Conservation (phyloP, 345 rosid species). For the Eucalyptus cladocalyx region DNA sequence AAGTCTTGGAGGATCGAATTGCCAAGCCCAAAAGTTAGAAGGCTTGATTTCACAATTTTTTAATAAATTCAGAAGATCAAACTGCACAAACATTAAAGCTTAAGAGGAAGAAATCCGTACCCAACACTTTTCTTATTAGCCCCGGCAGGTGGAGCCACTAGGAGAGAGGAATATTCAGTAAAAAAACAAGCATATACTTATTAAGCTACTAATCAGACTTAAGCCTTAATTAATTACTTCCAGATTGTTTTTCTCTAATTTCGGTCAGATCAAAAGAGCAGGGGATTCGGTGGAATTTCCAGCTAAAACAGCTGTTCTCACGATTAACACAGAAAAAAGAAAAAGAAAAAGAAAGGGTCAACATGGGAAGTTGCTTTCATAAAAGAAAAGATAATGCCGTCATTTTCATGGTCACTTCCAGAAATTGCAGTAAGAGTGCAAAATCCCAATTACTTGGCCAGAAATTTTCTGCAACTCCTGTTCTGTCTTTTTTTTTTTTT, state of each 20-base stretch:
- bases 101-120: neutral
- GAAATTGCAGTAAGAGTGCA: neutral
- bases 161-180: neutral
- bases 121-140: neutral
- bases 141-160: neutral
- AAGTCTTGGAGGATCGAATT: no score
- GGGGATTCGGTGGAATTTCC: neutral
- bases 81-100: neutral
- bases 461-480: neutral
- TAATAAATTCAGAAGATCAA: no score
- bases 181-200: neutral
- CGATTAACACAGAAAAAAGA: neutral
- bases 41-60: no score
- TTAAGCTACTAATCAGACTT: neutral
- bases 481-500: neutral
- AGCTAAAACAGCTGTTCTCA: neutral
- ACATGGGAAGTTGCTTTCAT: neutral
- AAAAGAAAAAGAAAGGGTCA: no score
- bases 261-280: neutral
- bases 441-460: neutral
- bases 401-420: neutral
- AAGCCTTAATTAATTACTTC: neutral
- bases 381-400: neutral
- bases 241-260: neutral
- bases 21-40: no score